Conservation (phyloP, 1,284 basidiomycete genomes). For the Inonotus obliquus region DNA sequence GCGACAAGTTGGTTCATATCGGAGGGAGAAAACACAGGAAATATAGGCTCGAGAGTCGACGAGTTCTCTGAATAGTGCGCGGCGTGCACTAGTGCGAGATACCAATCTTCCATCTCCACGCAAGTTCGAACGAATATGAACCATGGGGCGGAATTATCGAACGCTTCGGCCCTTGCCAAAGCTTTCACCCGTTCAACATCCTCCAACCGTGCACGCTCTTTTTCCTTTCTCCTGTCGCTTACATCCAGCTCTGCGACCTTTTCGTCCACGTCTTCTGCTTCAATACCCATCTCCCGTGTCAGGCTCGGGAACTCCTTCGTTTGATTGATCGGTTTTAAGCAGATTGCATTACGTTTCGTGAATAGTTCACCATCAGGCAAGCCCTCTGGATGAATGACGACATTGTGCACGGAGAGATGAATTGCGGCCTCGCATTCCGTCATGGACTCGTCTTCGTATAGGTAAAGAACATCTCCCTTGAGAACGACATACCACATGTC, state of each 20-base stretch:
- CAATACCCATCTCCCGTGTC: slow-evolving; percentile 49
- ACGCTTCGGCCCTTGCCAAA: slow-evolving; percentile 43
- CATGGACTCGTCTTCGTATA: slow-evolving; percentile 89
- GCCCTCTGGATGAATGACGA: slow-evolving; percentile 69
- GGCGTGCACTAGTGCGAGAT: slow-evolving; percentile 78
- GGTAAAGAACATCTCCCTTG: slow-evolving; percentile 83
- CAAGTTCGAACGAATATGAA: slow-evolving; percentile 85
- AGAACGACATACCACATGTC: slow-evolving; percentile 88
- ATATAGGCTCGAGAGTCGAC: slow-evolving; percentile 51
- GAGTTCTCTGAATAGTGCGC: slow-evolving; percentile 56
- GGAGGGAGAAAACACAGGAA: slow-evolving; percentile 62
- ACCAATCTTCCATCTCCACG: slow-evolving; percentile 95
- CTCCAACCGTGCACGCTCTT: slow-evolving; percentile 39
- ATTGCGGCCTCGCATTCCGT: slow-evolving; percentile 83
- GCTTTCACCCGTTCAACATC: slow-evolving; percentile 45
- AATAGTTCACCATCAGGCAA: slow-evolving; percentile 83
- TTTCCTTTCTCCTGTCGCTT: slow-evolving; percentile 37
- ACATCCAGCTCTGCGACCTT: slow-evolving; percentile 33
- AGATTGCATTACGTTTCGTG: slow-evolving; percentile 83
- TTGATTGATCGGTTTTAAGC: slow-evolving; percentile 48
- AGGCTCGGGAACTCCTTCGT: slow-evolving; percentile 43
- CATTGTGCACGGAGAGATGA: slow-evolving; percentile 70
- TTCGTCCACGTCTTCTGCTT: slow-evolving; percentile 35
- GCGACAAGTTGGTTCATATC: slow-evolving; percentile 86
- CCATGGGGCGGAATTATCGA: slow-evolving; percentile 64